A percentile compares a stretch with the other conserved stretches of the same genome.
phyloP scores from a whole-genome alignment of 2,329 filamentous ascomycete genomes.

The Penicillium sp. region DNA sequence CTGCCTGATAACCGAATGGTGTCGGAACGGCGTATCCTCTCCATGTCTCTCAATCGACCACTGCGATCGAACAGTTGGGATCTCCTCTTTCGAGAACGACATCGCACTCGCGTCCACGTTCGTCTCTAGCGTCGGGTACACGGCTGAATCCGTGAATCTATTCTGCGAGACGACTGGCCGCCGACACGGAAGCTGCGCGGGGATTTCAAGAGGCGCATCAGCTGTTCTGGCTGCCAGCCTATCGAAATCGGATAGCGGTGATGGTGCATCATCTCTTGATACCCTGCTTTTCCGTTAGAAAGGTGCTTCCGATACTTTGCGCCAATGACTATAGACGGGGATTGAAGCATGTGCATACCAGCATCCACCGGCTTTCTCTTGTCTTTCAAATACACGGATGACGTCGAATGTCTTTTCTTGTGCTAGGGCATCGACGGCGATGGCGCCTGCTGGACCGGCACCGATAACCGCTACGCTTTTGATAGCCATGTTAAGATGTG shows the following conservation, averaged over 20 bases:
- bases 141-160: conserved; percentile 55
- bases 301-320: not conserved
- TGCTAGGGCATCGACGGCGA: conserved; percentile 57
- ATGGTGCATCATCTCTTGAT: conserved; percentile 35
- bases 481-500: conserved; percentile 17
- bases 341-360: conserved; percentile 46
- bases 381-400: conserved; percentile 60
- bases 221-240: conserved; percentile 49
- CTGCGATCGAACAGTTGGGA: conserved; percentile 45
- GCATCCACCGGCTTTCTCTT: conserved; percentile 57
- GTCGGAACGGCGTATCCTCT: conserved; percentile 57
- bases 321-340: no score
- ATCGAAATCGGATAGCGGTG: conserved; percentile 46
- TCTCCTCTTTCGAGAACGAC: conserved; percentile 57
- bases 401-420: conserved; percentile 57
- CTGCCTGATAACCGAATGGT: conserved; percentile 55
- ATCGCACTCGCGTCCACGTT: conserved; percentile 60
- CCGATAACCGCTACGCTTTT: conserved; percentile 58
- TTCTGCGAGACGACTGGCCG: conserved; percentile 44
- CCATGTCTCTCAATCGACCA: conserved; percentile 51
- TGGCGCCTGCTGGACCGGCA: conserved; percentile 58
- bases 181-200: conserved; percentile 47
- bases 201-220: conserved; percentile 50
- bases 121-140: conserved; percentile 63
- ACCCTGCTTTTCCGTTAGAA: conserved; percentile 22